Evolutionary conservation across 768 basidiomycete species (phyloP).

Genomic region (Mycena vitilis): DNA sequence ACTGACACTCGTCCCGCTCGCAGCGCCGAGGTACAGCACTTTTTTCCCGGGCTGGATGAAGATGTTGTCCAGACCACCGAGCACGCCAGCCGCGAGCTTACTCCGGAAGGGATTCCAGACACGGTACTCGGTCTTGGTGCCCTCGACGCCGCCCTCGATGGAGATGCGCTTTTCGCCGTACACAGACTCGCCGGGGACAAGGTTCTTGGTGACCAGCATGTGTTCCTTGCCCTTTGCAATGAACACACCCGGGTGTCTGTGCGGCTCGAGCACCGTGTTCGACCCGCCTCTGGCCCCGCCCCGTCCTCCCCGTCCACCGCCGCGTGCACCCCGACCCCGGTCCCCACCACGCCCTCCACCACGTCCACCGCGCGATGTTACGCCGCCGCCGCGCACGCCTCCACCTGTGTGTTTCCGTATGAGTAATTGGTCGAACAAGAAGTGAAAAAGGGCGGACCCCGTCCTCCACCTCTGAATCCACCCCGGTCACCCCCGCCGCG

Average conservation of each 20-base stretch:
- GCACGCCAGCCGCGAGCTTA: conserved; percentile 96
- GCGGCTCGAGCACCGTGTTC: conserved; percentile 93
- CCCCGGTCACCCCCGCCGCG: conserved; percentile 52
- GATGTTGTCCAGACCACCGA: conserved; percentile 94
- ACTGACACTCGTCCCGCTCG: conserved; percentile 96
- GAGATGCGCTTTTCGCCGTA: conserved; percentile 99
- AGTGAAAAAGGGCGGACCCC: conserved; percentile 39
- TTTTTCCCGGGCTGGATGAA: conserved; percentile 94
- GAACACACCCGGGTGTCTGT: conserved; percentile 94
- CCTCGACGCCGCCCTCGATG: conserved; percentile 79
- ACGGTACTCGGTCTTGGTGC: conserved; percentile 93
- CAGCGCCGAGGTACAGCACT: conserved; percentile 97
- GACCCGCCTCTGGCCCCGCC: conserved; percentile 86
- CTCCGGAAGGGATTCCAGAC: conserved; percentile 99
- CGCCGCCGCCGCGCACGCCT: conserved; percentile 49
- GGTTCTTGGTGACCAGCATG: conserved; percentile 96
- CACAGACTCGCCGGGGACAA: conserved; percentile 96
- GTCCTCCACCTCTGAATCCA: conserved; percentile 47
- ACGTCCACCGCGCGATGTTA: conserved; percentile 54
- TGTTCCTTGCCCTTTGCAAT: conserved; percentile 98
- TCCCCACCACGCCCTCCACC: conserved; percentile 56
- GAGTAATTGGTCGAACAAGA: conserved; percentile 22
- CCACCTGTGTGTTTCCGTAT: conserved; percentile 37
- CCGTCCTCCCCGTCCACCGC: conserved; percentile 70
- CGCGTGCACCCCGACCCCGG: conserved; percentile 58